These are phyloP conservation scores for Venturia asperata DNA, from an alignment of 2,329 filamentous ascomycete genomes.

Conservation along the genomic window DNA sequence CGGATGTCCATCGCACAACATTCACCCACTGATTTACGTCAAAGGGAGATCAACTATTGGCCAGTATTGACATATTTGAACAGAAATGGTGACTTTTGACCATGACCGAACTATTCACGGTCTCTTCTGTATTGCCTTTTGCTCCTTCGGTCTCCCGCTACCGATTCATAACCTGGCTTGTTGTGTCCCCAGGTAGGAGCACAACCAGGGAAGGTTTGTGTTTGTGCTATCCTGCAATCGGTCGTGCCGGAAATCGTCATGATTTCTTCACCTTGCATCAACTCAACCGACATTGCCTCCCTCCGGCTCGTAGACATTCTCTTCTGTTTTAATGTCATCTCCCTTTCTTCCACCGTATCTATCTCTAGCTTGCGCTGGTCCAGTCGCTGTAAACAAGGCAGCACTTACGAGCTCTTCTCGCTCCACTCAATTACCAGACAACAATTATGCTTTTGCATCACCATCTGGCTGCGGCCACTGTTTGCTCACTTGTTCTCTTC, in stretches of 20 bases:
- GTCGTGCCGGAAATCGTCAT: neutral
- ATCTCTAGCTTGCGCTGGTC: neutral
- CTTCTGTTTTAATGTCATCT: neutral
- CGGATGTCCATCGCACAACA: no score
- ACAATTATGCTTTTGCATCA: neutral
- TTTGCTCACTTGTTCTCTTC: neutral
- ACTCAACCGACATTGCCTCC: neutral
- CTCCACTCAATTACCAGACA: neutral
- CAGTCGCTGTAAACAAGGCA: neutral
- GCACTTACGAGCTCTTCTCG: neutral
- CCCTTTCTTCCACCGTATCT: neutral
- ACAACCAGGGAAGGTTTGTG: neutral
- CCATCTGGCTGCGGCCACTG: neutral
- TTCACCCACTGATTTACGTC: no score
- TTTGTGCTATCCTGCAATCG: neutral
- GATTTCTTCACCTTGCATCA: neutral
- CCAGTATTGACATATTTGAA: no score
- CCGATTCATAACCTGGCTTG: neutral
- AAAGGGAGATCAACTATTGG: no score
- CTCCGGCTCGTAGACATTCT: neutral
- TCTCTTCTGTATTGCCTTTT: no score
- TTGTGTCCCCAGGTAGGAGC: neutral
- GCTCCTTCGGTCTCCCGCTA: no score
- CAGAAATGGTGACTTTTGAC: no score
- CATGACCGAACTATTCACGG: no score